phyloP scores from a whole-genome alignment of 345 rosid species.

The Hirschfeldia incana region DNA sequence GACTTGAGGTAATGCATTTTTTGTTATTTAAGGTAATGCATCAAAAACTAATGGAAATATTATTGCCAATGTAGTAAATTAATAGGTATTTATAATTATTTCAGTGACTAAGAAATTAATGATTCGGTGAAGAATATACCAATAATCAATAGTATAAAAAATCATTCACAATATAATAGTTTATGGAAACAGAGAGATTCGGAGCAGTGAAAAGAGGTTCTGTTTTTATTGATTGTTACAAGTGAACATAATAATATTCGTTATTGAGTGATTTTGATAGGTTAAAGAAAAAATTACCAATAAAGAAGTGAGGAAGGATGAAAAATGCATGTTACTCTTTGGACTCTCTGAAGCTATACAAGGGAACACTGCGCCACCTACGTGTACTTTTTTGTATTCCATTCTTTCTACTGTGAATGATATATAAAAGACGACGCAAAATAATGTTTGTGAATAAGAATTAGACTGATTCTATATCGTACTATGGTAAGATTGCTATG shows the following conservation, averaged over 20 bases:
- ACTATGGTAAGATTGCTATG: background rate
- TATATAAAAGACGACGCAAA: background rate
- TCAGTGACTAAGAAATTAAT: background rate
- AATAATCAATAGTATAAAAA: constrained; percentile 9
- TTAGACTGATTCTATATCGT: background rate
- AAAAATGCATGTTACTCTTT: constrained; percentile 39
- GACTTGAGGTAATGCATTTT: background rate
- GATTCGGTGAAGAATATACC: background rate
- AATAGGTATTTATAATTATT: background rate
- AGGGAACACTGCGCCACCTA: constrained; percentile 72
- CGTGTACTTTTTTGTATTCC: constrained; percentile 34
- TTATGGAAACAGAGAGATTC: constrained; percentile 45
- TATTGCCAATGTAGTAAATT: background rate
- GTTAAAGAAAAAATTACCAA: background rate
- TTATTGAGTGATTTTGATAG: background rate
- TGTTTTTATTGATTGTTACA: constrained; percentile 43
- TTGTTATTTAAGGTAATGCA: background rate
- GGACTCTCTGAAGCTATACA: constrained; percentile 40
- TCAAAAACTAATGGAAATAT: background rate
- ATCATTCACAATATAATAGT: constrained; percentile 19
- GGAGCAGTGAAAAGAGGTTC: constrained; percentile 57
- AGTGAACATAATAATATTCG: constrained; percentile 24
- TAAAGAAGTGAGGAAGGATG: constrained; percentile 1
- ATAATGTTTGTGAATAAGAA: background rate
- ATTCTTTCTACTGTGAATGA: constrained; percentile 17